Evolutionary conservation across 371 early-diverging fungal genomes (phyloP).

Genomic region (Saksenaea oblongispora): DNA sequence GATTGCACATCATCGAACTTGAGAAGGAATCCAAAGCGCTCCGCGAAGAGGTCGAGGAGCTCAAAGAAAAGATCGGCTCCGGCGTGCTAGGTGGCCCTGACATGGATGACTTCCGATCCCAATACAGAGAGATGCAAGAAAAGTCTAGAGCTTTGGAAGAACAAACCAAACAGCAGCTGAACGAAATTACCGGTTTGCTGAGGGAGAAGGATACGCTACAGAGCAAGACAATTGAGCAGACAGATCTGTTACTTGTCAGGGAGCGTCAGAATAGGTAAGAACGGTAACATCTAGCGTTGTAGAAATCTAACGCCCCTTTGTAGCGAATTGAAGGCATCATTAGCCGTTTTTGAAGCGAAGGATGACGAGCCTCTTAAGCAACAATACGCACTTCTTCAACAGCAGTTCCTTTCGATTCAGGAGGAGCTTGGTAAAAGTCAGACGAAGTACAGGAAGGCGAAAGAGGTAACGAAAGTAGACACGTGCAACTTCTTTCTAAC

Average conservation of each 20-base stretch:
- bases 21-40: constrained; percentile 48
- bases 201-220: constrained; percentile 67
- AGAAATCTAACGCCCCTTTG: neutral
- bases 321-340: constrained; percentile 66
- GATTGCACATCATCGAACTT: constrained; percentile 43
- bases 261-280: constrained; percentile 56
- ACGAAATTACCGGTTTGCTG: constrained; percentile 67
- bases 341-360: constrained; percentile 68
- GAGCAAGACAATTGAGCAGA: constrained; percentile 55
- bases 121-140: constrained; percentile 29
- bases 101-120: constrained; percentile 31
- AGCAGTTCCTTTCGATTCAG: constrained; percentile 53
- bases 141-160: constrained; percentile 60
- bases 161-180: constrained; percentile 61
- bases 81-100: constrained; percentile 36
- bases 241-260: constrained; percentile 52
- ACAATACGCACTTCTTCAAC: constrained; percentile 57
- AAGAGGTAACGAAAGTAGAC: constrained; percentile 54
- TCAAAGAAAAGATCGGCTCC: constrained; percentile 37
- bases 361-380: constrained; percentile 66
- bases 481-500: neutral
- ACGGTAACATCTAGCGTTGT: neutral
- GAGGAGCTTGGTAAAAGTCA: constrained; percentile 63
- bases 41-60: constrained; percentile 26
- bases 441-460: constrained; percentile 69